Percentiles rank a stretch among this genome's conserved stretches.
phyloP scores from a whole-genome alignment of 306 rosid genomes.

The Comarum palustre region DNA sequence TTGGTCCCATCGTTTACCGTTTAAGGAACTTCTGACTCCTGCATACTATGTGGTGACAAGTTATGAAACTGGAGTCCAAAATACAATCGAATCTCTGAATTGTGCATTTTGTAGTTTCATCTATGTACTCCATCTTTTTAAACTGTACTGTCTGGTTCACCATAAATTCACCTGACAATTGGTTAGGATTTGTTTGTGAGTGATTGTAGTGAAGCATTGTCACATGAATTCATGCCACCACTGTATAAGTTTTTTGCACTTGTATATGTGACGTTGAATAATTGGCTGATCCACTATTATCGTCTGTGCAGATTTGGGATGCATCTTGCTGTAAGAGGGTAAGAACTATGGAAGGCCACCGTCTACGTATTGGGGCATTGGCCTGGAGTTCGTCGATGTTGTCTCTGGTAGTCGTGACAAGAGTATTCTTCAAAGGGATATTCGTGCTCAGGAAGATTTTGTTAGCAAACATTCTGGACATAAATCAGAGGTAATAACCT shows the following conservation, averaged over 20 bases:
- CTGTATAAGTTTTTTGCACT: background rate
- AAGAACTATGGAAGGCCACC: constrained; percentile 83
- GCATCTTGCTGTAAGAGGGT: constrained; percentile 81
- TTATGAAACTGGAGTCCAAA: background rate
- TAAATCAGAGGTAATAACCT: constrained; percentile 73
- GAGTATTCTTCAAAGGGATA: constrained; percentile 85
- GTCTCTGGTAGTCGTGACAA: constrained; percentile 90
- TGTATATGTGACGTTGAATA: background rate
- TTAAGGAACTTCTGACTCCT: background rate
- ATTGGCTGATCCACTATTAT: constrained; percentile 25
- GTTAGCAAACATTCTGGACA: constrained; percentile 85
- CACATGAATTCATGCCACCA: constrained; percentile 8
- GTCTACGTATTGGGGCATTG: constrained; percentile 76
- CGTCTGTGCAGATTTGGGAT: constrained; percentile 78
- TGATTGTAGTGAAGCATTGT: background rate
- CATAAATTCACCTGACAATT: background rate
- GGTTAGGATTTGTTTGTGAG: background rate
- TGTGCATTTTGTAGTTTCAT: background rate
- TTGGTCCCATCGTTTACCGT: background rate
- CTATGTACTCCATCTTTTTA: background rate
- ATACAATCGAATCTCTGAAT: background rate
- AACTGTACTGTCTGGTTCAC: background rate
- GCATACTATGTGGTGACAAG: background rate
- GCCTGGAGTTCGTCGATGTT: constrained; percentile 84
- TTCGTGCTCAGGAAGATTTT: constrained; percentile 82